Base-by-base conservation (phyloP, 805 yeast species). In the Kodamaea jinghongensis region DNA sequence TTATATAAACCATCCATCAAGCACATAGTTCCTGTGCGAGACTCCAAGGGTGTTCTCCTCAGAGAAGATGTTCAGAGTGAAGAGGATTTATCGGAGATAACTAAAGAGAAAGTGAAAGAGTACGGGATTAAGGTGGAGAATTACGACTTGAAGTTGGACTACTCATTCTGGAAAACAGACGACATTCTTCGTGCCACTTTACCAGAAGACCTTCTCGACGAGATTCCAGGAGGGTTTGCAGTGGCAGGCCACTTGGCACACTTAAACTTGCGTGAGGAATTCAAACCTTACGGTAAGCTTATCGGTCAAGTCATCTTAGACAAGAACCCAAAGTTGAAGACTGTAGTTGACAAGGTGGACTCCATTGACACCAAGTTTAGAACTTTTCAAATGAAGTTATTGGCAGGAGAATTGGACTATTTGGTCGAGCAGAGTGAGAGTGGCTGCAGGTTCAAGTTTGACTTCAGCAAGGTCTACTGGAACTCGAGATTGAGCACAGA, bases 201-300 rank as follows among this genome's bases (percentile, higher is more conserved):
- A 32, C 99, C 99, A 0, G 83, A 76, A 32, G 70, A 79, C 13
- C 60, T 79, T 14, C 61, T 78, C 5, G 81, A 76, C 30, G 96
- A 88, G 41, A 70, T 83, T 6, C 99, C 99, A 1, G 72, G 93
- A 1, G 95, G 98, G 0, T 93, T 86, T 59, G 86, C 98, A 1
- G 79, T 81, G 27, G 95, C 95, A 0, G 99, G 99, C 0, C 98
- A 93, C 63, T 76, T 93, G 42, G 99, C 98, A 0, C 99, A 93
- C 61, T 63, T 95, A 54, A 93, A 93, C 54, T 61, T 93, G 30
- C 71, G 89, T 32, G 84, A 83, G 29, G 93, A 86, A 54, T 93
- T 82, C 64, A 81, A 87, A 55, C 95, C 95, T 1, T 91, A 73
- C 56, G 90, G 85, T 34, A 47, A 66, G 1, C 57, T 93, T 13